phyloP scores from a whole-genome alignment of 2,329 filamentous ascomycete species.

The Pseudogymnoascus sp. region DNA sequence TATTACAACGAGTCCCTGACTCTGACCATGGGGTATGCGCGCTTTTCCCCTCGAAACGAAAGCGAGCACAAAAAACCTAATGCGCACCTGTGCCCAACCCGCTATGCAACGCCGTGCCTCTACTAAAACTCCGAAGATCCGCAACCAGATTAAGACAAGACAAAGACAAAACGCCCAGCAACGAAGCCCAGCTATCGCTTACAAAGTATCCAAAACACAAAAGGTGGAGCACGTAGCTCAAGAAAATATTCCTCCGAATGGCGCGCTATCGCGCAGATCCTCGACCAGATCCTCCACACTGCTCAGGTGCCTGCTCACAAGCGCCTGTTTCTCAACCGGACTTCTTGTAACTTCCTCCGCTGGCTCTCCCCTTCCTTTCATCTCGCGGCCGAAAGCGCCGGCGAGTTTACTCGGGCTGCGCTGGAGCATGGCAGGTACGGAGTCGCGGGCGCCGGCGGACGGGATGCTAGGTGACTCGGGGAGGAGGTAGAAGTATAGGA shows the following conservation, averaged over 20 bases:
- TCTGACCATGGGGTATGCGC: not conserved
- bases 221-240: conserved; percentile 22
- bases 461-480: conserved; percentile 64
- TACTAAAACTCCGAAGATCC: not conserved
- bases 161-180: not conserved
- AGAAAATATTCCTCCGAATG: conserved; percentile 55
- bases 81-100: conserved; percentile 26
- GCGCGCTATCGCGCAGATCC: conserved; percentile 70
- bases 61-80: conserved; percentile 16
- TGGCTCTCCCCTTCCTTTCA: conserved; percentile 13
- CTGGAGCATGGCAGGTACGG: conserved; percentile 47
- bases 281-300: conserved; percentile 59
- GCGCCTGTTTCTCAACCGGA: conserved; percentile 58
- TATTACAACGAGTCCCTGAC: not conserved
- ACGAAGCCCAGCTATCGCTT: not conserved
- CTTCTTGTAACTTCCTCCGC: conserved; percentile 36
- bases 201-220: not conserved
- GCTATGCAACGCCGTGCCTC: conserved; percentile 16
- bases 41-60: conserved; percentile 11
- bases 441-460: conserved; percentile 36
- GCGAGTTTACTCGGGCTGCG: conserved; percentile 61
- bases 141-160: not conserved
- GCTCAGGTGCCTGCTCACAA: conserved; percentile 54
- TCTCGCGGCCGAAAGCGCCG: conserved; percentile 42
- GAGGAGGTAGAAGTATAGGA: conserved; percentile 98